Percentiles rank a stretch among this genome's conserved stretches.
Evolutionary conservation across 148 eudicot species (phyloP).

Genomic region (Vaccinium vitisidaea): DNA sequence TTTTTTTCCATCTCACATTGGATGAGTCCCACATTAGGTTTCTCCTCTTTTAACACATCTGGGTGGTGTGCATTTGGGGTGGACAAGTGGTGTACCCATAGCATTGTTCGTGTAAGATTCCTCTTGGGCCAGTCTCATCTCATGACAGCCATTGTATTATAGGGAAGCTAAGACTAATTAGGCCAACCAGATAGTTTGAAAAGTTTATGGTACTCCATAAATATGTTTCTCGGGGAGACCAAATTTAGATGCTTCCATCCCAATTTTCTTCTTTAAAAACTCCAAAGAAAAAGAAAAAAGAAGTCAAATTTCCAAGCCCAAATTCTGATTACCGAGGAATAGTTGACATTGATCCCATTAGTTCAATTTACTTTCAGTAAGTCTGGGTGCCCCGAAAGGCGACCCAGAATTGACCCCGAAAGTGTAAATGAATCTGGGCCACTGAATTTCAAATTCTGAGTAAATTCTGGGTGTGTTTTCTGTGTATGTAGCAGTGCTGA

Average conservation of each 20-base stretch:
- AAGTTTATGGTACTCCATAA: neutral
- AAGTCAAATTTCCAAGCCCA: conserved; percentile 15
- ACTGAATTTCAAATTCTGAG: too few species aligned
- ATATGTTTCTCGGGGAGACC: conserved; percentile 14
- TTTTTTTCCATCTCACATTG: too few species aligned
- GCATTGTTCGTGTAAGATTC: conserved; percentile 2
- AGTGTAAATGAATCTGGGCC: too few species aligned
- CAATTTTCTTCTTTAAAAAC: conserved; percentile 11
- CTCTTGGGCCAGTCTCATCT: neutral
- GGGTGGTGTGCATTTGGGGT: too few species aligned
- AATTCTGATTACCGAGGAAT: conserved; percentile 27
- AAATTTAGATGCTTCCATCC: conserved; percentile 28
- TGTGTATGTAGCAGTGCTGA: too few species aligned
- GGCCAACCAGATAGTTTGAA: neutral
- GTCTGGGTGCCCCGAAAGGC: too few species aligned
- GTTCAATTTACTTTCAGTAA: neutral
- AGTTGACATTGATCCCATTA: conserved; percentile 34
- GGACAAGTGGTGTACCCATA: too few species aligned
- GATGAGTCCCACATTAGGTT: too few species aligned
- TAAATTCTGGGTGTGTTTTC: too few species aligned
- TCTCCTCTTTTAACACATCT: too few species aligned
- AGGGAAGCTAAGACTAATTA: conserved; percentile 18
- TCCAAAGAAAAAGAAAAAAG: conserved; percentile 19
- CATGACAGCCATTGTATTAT: neutral
- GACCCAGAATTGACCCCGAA: too few species aligned